Percentiles rank a stretch among this genome's conserved stretches.
phyloP scores from a whole-genome alignment of 73 alveolate species.

The Tetrahymena malaccensis region DNA sequence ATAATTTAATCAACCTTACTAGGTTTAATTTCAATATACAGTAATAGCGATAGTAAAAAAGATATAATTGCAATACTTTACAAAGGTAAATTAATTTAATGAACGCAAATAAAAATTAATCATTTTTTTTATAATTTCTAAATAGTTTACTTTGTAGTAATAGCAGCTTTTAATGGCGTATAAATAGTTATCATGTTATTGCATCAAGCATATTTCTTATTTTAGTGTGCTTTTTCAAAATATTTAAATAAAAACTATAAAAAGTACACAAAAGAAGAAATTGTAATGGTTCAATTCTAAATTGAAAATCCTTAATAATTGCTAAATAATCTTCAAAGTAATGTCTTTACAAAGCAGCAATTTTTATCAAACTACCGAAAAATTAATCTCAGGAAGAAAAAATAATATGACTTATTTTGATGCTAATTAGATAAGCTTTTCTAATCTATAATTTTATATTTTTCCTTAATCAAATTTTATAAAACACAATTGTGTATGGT shows the following conservation, averaged over 20 bases:
- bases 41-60: not conserved
- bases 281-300: not conserved
- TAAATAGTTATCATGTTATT: no score
- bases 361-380: not conserved
- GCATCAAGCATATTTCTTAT: not conserved
- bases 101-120: no score
- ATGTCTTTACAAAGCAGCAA: not conserved
- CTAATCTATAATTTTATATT: no score
- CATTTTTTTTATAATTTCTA: no score
- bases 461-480: no score
- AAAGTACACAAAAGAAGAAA: not conserved
- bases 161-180: not conserved
- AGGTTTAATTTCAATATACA: not conserved
- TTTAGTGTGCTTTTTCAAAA: not conserved
- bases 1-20: not conserved
- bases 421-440: no score
- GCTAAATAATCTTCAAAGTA: not conserved
- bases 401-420: not conserved
- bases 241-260: not conserved
- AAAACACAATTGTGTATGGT: no score
- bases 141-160: not conserved
- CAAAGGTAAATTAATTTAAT: not conserved
- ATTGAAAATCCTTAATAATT: not conserved
- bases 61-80: not conserved
- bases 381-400: no score